Percentiles rank a stretch among this genome's conserved stretches.
Evolutionary conservation across 169 alveolate species (phyloP).

Genomic region (Ichthyophthirius multifiliis): DNA sequence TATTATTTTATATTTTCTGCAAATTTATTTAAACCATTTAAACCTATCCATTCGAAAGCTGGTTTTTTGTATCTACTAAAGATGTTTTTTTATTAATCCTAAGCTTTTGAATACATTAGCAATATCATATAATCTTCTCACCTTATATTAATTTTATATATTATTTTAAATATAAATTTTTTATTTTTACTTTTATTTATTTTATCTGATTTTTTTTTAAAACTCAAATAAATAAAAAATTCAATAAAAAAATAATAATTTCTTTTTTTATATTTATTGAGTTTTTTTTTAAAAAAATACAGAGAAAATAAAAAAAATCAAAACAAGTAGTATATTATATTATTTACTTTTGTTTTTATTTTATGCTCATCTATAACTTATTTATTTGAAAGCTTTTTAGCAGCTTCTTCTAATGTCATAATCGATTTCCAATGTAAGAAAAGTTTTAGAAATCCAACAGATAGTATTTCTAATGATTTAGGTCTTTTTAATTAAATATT

Average conservation of each 20-base stretch:
- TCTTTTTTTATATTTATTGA: no score
- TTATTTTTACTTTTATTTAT: conserved; percentile 35
- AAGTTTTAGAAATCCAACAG: conserved; percentile 48
- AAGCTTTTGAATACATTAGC: conserved; percentile 65
- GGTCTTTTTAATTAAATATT: conserved; percentile 35
- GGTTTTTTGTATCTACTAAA: conserved; percentile 45
- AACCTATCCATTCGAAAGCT: conserved; percentile 70
- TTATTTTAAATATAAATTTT: neutral
- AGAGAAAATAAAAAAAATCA: neutral
- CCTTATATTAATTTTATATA: neutral
- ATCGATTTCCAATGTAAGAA: conserved; percentile 44
- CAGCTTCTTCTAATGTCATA: conserved; percentile 72
- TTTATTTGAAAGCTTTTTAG: conserved; percentile 39
- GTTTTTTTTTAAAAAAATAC: no score
- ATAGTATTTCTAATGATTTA: conserved; percentile 60
- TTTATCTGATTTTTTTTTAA: no score
- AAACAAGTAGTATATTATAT: neutral
- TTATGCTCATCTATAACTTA: conserved; percentile 39
- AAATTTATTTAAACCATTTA: conserved; percentile 43
- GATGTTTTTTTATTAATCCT: conserved; percentile 58
- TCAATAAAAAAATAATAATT: no score
- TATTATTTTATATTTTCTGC: conserved; percentile 18
- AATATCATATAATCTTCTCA: conserved; percentile 69
- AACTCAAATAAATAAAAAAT: no score
- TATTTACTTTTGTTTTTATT: conserved; percentile 45